Evolutionary conservation across 352 stramenopile genomes (phyloP), one percentile per base, ranked within the genome.

Genomic region (Globisporangium abappressorium): DNA sequence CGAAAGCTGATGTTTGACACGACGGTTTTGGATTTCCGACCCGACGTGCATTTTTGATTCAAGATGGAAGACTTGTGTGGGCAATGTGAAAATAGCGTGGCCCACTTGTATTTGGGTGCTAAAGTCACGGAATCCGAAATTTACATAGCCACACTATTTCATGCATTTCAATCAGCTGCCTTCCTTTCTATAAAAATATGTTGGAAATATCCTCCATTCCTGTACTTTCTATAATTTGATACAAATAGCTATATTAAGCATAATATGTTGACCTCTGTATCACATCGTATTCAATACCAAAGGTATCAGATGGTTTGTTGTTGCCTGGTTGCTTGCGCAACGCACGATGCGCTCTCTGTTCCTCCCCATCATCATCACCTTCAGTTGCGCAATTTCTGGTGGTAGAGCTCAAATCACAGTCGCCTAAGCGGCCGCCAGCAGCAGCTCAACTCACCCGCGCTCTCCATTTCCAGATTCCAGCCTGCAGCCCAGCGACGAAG

Each of bases 321-420:
- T 51, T 51, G 43, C 43, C 5, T 51, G 18, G 43, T 51, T 62
- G 59, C 59, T 51, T 62, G 59, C 59, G 46, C 59, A 62, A 62
- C 43, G 11, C 43, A 22, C 22, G 43, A 59, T 59, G 54, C 51
- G 7, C 24, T 22, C 38, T 55, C 41, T 36, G 18, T 5, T 6
- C 24, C 9, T 51, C 18, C 43, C 43, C 43, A 43, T 43, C 43
- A 51, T 47, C 26, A 59, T 49, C 43, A 66, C 49, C 24, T 67
- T 26, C 62, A 66, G 43, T 63, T 63, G 34, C 41, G 59, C 38
- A 57, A 57, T 65, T 65, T 65, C 59, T 67, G 62, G 62, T 67
- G 62, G 62, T 5, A 49, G 62, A 60, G 51, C 28, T 58, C 30
- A 33, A 6, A 33, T 33, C 30, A 33, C 30, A 33, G 30, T 33